Percentiles rank a stretch among this genome's conserved stretches.
These are phyloP conservation scores for Glaciozyma antarctica DNA, from an alignment of 768 basidiomycete species.

Conservation along the genomic window DNA sequence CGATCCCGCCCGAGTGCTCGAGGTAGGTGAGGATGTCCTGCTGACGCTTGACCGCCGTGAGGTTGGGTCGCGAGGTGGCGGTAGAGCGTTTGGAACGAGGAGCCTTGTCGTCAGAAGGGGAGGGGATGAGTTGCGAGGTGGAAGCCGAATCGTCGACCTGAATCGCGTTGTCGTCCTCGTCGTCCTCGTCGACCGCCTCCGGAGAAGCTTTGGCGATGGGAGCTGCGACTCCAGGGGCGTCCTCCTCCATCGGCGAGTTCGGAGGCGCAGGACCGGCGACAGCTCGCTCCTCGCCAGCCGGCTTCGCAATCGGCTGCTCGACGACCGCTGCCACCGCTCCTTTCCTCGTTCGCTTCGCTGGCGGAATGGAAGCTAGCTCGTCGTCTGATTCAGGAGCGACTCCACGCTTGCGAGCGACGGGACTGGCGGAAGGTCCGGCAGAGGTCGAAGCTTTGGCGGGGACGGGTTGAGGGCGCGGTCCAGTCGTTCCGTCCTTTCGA, in stretches of 20 bases:
- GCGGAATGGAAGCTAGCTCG: too few species aligned
- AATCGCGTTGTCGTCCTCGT: too few species aligned
- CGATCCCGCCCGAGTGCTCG: slow-evolving; percentile 53
- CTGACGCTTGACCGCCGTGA: slow-evolving; percentile 42
- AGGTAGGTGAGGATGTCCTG: slow-evolving; percentile 64
- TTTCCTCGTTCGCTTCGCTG: too few species aligned
- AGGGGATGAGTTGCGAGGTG: too few species aligned
- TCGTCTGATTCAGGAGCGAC: background rate
- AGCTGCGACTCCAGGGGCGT: background rate
- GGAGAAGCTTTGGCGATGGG: background rate
- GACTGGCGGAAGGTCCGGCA: background rate
- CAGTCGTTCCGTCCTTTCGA: background rate
- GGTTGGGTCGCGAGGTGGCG: background rate
- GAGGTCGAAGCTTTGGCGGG: background rate
- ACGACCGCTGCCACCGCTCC: too few species aligned
- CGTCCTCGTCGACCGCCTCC: too few species aligned
- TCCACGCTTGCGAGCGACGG: background rate
- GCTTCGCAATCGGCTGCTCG: background rate
- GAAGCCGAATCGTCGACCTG: too few species aligned
- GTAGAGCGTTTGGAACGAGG: background rate
- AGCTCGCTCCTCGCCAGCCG: background rate
- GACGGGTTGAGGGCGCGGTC: background rate
- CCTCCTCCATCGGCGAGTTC: too few species aligned
- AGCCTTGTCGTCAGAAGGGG: background rate
- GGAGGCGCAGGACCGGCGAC: background rate